These are phyloP conservation scores for Zygotorulaspora florentina DNA, from an alignment of 805 yeast genomes.

Conservation along the genomic window DNA sequence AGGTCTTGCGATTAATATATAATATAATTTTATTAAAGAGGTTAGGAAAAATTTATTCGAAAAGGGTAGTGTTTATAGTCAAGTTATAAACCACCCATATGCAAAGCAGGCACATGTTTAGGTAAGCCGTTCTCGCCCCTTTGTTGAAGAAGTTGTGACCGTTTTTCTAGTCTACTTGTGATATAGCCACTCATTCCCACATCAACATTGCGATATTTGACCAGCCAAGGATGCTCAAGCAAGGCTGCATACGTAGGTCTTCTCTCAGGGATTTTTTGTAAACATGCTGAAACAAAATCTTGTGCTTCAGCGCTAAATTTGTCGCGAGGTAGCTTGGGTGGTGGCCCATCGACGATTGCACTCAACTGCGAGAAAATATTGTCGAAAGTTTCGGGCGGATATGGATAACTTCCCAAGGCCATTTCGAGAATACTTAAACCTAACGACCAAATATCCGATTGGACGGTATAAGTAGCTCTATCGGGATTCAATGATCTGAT, in stretches of 20 bases:
- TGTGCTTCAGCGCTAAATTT: constrained; percentile 72
- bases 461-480: constrained; percentile 81
- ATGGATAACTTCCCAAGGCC: constrained; percentile 91
- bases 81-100: constrained; percentile 35
- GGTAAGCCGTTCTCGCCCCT: constrained; percentile 28
- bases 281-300: constrained; percentile 70
- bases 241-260: constrained; percentile 79
- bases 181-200: constrained; percentile 39
- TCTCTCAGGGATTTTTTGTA: constrained; percentile 72
- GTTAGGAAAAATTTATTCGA: background rate
- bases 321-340: constrained; percentile 68
- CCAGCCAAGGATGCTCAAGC: constrained; percentile 80
- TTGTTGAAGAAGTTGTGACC: constrained; percentile 25
- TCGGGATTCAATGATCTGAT: constrained; percentile 72
- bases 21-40: too few relatives aligned
- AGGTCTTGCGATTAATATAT: too few relatives aligned
- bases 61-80: background rate
- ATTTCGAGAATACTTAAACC: constrained; percentile 85
- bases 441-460: constrained; percentile 92
- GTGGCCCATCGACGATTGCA: constrained; percentile 95
- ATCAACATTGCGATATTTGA: constrained; percentile 43
- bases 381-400: constrained; percentile 88
- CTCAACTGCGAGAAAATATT: constrained; percentile 88
- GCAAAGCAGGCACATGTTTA: constrained; percentile 34
- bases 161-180: constrained; percentile 33